A percentile compares a stretch with the other conserved stretches of the same genome.
Conservation (phyloP, 805 yeast species). For the Saccharomycopsis javanensis region DNA sequence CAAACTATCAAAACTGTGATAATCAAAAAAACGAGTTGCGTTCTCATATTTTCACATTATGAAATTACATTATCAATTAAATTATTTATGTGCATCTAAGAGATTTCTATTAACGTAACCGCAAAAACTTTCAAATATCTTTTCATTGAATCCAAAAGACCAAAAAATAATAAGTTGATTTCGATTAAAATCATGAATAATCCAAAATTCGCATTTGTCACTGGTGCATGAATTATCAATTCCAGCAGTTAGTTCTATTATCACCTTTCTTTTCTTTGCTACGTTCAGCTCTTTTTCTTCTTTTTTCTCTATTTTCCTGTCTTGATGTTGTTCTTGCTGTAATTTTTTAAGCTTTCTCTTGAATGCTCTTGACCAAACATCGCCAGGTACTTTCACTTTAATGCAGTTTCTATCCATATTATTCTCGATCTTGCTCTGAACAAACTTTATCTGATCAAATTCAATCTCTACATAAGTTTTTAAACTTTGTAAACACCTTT, state of each 20-base stretch:
- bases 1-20: too few species aligned
- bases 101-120: conserved; percentile 9
- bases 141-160: conserved; percentile 11
- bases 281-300: neutral
- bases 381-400: conserved; percentile 10
- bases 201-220: neutral
- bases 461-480: neutral
- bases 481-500: neutral
- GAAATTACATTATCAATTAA: neutral
- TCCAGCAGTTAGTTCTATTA: neutral
- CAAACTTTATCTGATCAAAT: neutral
- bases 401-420: neutral
- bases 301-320: too few species aligned
- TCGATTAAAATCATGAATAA: neutral
- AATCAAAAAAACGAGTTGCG: too few species aligned
- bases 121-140: conserved; percentile 17
- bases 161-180: conserved; percentile 11
- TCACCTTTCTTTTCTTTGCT: conserved; percentile 2
- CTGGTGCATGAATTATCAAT: neutral
- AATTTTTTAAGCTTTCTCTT: conserved; percentile 8
- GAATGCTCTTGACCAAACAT: conserved; percentile 18
- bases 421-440: neutral
- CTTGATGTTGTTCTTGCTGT: neutral
- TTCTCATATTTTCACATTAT: neutral
- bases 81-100: neutral